phyloP scores from a whole-genome alignment of 257 asterid species.

The Solanum peruvianum region DNA sequence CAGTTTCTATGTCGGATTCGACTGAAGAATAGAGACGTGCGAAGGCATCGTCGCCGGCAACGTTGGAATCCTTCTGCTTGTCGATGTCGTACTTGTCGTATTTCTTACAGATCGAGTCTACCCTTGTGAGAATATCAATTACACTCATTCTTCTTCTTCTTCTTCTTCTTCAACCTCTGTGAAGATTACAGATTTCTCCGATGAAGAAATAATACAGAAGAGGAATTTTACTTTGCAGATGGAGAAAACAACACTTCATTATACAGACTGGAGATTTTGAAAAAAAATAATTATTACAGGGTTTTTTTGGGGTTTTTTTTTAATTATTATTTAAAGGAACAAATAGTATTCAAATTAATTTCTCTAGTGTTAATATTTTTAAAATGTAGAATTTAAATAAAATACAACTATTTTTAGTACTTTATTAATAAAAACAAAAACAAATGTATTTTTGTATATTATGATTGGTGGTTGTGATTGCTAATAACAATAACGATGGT shows the following conservation, averaged over 20 bases:
- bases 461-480: not conserved
- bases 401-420: not conserved
- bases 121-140: conserved; percentile 85
- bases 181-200: not conserved
- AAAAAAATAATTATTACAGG: not conserved
- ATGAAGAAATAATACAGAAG: not conserved
- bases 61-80: conserved; percentile 55
- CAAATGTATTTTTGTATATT: no score
- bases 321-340: not conserved
- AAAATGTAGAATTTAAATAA: not conserved
- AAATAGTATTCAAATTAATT: not conserved
- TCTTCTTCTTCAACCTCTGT: not conserved
- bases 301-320: not conserved
- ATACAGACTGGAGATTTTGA: not conserved
- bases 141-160: conserved; percentile 54
- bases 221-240: not conserved
- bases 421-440: no score
- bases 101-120: conserved; percentile 90
- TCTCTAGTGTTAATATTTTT: not conserved
- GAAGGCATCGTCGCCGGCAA: conserved; percentile 94
- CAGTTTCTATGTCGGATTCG: conserved; percentile 78
- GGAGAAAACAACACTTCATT: not conserved
- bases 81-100: conserved; percentile 88
- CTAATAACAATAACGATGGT: not conserved
- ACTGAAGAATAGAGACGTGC: conserved; percentile 77